Evolutionary conservation across 257 asterid species (phyloP).

Genomic region (Verbena officinalis): DNA sequence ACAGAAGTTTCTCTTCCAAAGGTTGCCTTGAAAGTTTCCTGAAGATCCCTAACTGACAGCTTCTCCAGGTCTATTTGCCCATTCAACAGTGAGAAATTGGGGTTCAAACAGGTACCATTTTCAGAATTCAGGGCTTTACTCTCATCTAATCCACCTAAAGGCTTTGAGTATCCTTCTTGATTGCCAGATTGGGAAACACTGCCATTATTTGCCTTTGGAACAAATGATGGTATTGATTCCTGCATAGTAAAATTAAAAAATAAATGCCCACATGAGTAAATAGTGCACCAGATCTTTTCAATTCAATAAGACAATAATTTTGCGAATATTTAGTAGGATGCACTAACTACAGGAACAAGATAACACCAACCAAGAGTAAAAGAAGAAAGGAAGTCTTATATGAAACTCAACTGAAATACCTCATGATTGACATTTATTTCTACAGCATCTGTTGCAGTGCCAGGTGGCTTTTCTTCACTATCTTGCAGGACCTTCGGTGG

Average conservation of each 20-base stretch:
- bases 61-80: constrained; percentile 84
- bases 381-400: background rate
- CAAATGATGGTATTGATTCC: constrained; percentile 41
- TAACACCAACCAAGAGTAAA: constrained; percentile 7
- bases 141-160: constrained; percentile 40
- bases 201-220: constrained; percentile 35
- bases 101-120: constrained; percentile 46
- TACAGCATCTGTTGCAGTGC: constrained; percentile 34
- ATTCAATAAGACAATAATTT: constrained; percentile 8
- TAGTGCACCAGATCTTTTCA: constrained; percentile 2
- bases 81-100: constrained; percentile 78
- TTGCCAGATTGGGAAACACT: constrained; percentile 36
- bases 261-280: constrained; percentile 23
- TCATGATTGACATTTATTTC: constrained; percentile 40
- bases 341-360: background rate
- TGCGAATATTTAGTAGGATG: background rate
- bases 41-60: constrained; percentile 85
- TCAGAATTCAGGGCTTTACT: constrained; percentile 45
- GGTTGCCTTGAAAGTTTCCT: constrained; percentile 87
- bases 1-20: constrained; percentile 96
- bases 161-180: constrained; percentile 42
- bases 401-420: constrained; percentile 48
- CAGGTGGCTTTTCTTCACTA: constrained; percentile 40
- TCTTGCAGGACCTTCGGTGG: constrained; percentile 35
- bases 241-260: constrained; percentile 35